Base-by-base conservation (phyloP, 2,329 filamentous ascomycete species). In the Ophiostoma himal-ulmi region DNA sequence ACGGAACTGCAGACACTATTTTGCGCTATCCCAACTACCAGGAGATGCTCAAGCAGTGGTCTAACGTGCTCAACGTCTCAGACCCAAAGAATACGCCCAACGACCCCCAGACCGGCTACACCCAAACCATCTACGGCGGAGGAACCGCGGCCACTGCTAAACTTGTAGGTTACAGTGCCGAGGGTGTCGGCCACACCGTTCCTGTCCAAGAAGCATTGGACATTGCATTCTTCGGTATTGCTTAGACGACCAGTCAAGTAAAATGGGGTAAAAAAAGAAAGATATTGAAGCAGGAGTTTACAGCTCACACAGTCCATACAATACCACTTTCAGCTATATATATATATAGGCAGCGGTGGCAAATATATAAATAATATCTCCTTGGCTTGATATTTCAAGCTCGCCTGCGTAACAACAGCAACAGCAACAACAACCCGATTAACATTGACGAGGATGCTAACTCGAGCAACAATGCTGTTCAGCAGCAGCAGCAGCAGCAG, bases 41-140 rank as follows among this genome's bases (percentile, higher is more conserved):
- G 69, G 81, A 83, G 74, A 78, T 78, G 20, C 73, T 83, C 70
- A 82, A 83, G 76, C 78, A 83, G 73, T 83, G 82, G 82, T 80
- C 80, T 20, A 79, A 81, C 62, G 82, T 86, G 7, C 78, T 82
- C 30, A 81, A 81, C 11, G 74, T 74, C 30, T 75, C 71, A 44
- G 76, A 73, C 71, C 75, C 74, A 44, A 75, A 77, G 70, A 77
- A 76, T 68, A 73, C 78, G 70, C 69, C 70, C 44, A 76, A 78
- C 44, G 17, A 48, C 17, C 44, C 44, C 44, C 44, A 48, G 44
- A 48, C 17, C 5, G 44, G 44, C 44, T 48, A 48, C 44, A 48
- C 44, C 17, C 44, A n/a, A 20, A 48, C 44, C 17, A 48, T 48
- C 44, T 48, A 48, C 44, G 44, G 79, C 7, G 74, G 75, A 3